Base-by-base conservation (phyloP, 2,329 filamentous ascomycete species). In the Aspergillus spinulosporus region DNA sequence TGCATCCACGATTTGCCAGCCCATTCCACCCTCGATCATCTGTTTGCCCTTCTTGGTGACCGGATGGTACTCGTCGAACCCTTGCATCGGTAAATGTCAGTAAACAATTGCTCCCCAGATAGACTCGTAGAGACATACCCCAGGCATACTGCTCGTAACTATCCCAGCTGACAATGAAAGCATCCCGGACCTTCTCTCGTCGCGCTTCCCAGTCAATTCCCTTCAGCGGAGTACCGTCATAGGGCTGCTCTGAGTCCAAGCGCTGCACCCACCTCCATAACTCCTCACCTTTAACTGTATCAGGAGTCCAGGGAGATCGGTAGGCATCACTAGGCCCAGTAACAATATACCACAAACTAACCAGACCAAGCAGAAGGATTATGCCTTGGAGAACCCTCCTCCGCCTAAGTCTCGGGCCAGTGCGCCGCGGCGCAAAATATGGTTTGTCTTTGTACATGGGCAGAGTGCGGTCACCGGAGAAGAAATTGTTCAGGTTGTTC, bases 361-460 rank as follows among this genome's bases (percentile, higher is more conserved):
- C 72, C 51, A 88, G 49, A 31, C 80, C 65, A 29, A 91, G 66
- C 15, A 88, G 62, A 6, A 83, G 72, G 34, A 89, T 62, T 4
- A 80, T 74, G 26, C 83, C 60, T 43, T 83, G 69, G 1, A 84
- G 74, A 57, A 88, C 79, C 76, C 88, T 90, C 66, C 83, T 82
- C 72, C 82, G 83, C 77, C 84, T 87, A 64, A 84, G 74, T 36
- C 84, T 80, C 50, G 80, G 80, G 59, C 80, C 68, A n/a, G 72
- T 79, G 65, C 84, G 83, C 64, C 83, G 80, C 59, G 75, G 70
- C n/a, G 73, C 66, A 56, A 74, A 78, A 70, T 90, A 94, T n/a
- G 94, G 94, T 74, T 99, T 99, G 77, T 99, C 94, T 76, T 99
- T 99, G 79, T 99, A 99, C 89, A 97, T 92, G 46, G 94, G 94